Evolutionary conservation across 306 rosid species (phyloP).

Genomic region (Castanospermum australe): DNA sequence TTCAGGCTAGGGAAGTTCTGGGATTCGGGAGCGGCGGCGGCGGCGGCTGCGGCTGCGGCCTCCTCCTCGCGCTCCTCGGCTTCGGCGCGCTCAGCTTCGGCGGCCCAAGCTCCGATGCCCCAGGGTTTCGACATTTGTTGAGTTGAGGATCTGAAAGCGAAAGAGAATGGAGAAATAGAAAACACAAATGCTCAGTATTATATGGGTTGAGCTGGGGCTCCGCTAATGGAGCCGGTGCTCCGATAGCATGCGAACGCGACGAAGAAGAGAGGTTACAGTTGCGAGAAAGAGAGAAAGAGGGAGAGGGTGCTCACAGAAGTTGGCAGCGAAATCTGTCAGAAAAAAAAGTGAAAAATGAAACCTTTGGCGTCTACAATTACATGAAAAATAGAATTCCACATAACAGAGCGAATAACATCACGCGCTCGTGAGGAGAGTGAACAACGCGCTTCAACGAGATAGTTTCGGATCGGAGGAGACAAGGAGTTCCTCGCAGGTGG

Average conservation of each 20-base stretch:
- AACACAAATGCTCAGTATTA: too few relatives aligned
- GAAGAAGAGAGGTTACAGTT: conserved; percentile 26
- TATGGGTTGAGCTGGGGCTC: conserved; percentile 68
- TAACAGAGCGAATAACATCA: too few relatives aligned
- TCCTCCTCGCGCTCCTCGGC: conserved; percentile 84
- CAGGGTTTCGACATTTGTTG: conserved; percentile 78
- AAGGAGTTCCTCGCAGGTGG: neutral
- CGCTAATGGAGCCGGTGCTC: conserved; percentile 82
- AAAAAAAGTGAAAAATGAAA: neutral
- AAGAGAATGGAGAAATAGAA: neutral
- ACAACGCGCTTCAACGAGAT: neutral
- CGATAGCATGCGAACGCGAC: conserved; percentile 45
- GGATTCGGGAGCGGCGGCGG: conserved; percentile 39
- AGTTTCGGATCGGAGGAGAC: neutral
- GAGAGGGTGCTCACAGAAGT: neutral
- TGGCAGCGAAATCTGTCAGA: neutral
- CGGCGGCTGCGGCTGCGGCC: conserved; percentile 41
- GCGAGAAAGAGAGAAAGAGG: neutral
- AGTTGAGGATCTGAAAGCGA: conserved; percentile 46
- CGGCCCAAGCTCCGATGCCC: conserved; percentile 97
- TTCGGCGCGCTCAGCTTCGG: conserved; percentile 87
- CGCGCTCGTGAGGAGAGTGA: neutral
- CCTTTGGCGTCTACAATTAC: too few relatives aligned
- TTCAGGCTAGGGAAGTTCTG: conserved; percentile 77
- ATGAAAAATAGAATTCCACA: too few relatives aligned